phyloP scores from a whole-genome alignment of 495 filamentous ascomycete species.

The Bombardia bombarda region DNA sequence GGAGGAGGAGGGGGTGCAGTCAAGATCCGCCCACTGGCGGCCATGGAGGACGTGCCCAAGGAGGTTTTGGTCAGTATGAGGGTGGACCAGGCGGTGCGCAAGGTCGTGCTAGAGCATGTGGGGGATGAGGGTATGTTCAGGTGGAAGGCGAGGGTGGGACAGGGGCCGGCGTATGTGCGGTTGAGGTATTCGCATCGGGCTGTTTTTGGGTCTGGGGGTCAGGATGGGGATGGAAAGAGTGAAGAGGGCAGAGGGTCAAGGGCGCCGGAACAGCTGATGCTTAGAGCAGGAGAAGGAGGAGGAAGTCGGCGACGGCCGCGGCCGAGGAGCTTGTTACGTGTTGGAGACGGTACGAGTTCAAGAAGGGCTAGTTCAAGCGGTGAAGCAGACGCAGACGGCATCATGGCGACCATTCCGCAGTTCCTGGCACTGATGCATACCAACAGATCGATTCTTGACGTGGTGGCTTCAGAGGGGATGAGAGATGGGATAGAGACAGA shows the following conservation, averaged over 20 bases:
- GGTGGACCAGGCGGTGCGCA: conserved; percentile 2
- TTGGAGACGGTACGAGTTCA: not conserved
- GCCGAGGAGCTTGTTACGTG: not conserved
- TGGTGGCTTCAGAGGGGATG: not conserved
- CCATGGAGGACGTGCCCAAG: conserved; percentile 13
- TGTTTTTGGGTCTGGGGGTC: not conserved
- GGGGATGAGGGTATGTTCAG: not conserved
- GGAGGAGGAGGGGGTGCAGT: not conserved
- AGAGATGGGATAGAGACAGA: not conserved
- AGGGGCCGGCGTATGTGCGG: not conserved
- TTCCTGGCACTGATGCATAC: conserved; percentile 9
- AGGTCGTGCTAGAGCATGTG: conserved; percentile 4
- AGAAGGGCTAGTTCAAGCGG: not conserved
- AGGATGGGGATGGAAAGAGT: not conserved
- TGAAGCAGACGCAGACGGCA: conserved; percentile 1
- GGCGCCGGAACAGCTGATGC: no score
- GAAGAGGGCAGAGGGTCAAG: not conserved
- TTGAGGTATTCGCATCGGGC: not conserved
- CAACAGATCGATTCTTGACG: conserved; percentile 4
- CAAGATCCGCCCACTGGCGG: conserved; percentile 3
- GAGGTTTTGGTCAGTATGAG: conserved; percentile 7
- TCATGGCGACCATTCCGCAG: conserved; percentile 13
- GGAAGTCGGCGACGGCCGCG: not conserved
- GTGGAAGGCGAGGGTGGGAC: conserved; percentile 3
- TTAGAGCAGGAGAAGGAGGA: not conserved